A percentile compares a stretch with the other conserved stretches of the same genome.
These are phyloP conservation scores for Tetrahymena elliotti DNA, from an alignment of 73 alveolate genomes.

Conservation along the genomic window DNA sequence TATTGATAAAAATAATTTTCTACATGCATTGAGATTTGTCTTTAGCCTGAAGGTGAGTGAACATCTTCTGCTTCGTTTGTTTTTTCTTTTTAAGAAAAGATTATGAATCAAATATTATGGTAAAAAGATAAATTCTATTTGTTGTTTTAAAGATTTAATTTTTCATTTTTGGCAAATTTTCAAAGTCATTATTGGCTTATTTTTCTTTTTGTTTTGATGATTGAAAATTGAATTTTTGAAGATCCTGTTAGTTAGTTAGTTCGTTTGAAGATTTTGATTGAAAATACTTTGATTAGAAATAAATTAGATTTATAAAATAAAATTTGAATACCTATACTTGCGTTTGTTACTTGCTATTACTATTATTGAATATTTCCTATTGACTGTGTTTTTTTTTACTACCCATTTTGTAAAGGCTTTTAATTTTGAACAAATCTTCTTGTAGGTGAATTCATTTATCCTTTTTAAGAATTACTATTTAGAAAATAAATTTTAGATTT, in stretches of 20 bases:
- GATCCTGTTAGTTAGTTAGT: not conserved
- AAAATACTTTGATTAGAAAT: too few species aligned
- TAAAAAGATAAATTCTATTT: too few species aligned
- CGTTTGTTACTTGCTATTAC: not conserved
- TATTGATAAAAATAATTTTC: too few species aligned
- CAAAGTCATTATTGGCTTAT: too few species aligned
- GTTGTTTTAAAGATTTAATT: too few species aligned
- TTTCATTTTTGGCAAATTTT: too few species aligned
- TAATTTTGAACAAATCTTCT: not conserved
- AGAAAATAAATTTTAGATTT: not conserved
- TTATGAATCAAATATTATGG: too few species aligned
- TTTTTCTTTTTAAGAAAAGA: not conserved
- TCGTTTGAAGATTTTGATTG: not conserved
- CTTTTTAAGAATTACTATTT: not conserved
- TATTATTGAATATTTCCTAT: not conserved
- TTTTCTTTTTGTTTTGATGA: too few species aligned
- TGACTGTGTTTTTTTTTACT: not conserved
- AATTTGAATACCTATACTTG: not conserved
- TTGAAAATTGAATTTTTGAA: not conserved
- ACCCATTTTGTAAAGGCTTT: not conserved
- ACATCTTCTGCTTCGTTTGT: not conserved
- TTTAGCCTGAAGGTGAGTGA: not conserved
- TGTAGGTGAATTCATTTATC: not conserved
- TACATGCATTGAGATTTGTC: not conserved
- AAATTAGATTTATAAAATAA: too few species aligned